Base-by-base conservation (phyloP, 208 protist species). In the Eutreptiella sp. region DNA sequence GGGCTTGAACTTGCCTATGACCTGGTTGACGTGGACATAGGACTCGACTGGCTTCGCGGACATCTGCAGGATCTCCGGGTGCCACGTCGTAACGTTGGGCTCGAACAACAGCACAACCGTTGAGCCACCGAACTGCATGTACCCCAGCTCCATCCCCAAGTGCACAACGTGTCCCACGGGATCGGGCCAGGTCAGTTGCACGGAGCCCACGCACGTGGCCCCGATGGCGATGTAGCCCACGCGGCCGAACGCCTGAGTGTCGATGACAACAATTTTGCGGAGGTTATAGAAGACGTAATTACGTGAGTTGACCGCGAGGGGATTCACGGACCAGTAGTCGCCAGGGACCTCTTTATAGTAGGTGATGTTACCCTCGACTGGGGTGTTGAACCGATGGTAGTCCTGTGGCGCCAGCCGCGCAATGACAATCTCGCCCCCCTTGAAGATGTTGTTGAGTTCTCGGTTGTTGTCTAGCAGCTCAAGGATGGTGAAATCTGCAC, bases 71-170 rank as follows among this genome's bases (percentile, higher is more conserved):
- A 55, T 14, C 16, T 55, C 48, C 29, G 21, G 28, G 23, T 55
- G 28, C 11, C 16, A 32, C 11, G 21, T 33, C 16, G 46, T n/a
- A 14, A 47, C 7, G 7, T 19, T 32, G 28, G 33, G 19, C 14
- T 21, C 9, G 48, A 63, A 41, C 7, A 63, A n/a, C 9, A 63
- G 11, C 7, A 62, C 24, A 7, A 63, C 57, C 19, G 57, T 63
- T 38, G 45, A 59, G 38, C 57, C 57, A 9, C 57, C 57, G 28
- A 63, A 63, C 24, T 63, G 57, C 57, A 63, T 63, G 45, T 29
- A 61, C 16, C 57, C 57, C 19, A 63, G 23, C 57, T 53, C 21
- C 38, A 39, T 28, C 7, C 57, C 57, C n/a, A n/a, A 23, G 16
- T 19, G 7, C 5, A 60, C 39, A 7, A 48, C 38, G n/a, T n/a